Base-by-base conservation (phyloP, 2,329 filamentous ascomycete species). In the Trichophyton rubrum region DNA sequence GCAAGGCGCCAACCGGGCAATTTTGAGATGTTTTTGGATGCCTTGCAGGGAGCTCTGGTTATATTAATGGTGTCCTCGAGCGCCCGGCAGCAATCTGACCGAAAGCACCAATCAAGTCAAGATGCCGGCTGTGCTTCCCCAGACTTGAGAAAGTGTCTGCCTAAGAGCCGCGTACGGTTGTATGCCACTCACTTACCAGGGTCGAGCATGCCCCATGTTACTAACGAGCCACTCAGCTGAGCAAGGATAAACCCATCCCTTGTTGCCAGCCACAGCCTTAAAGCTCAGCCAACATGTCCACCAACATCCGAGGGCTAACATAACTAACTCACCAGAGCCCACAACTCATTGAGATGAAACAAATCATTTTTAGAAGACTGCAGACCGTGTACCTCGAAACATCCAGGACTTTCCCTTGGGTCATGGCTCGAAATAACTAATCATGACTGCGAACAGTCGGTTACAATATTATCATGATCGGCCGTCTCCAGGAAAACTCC, bases 1-100 rank as follows among this genome's bases (percentile, higher is more conserved):
- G 51, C 51, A 55, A 17, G 51, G 51, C 51, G 51, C n/a, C 27
- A 35, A 35, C 51, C 20, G 27, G 51, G 51, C 51, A 55, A 55
- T 8, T 9, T 27, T 17, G 13, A 33, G 27, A 13, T 3, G 13
- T 55, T 33, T 35, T 13, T 38, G 22, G 47, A 51, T 38, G 51
- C 51, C 51, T 55, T 55, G 27, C 51, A 55, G 51, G 3, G 33
- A 38, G 33, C 8, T 11, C 49, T 53, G 22, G 49, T 30, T 24
- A 53, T 7, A 4, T 30, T 53, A 30, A 30, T 30, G 27, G 49
- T 20, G 27, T 11, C 27, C 3, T 51, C 22, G 13, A 22, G 20
- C 45, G 22, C 45, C 45, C 17, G 45, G 45, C 45, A 20, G 45
- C 45, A 22, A 41, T 13, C 15, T 41, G 5, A 41, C 38, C 38